phyloP scores from a whole-genome alignment of 768 basidiomycete species.

The Flagelloscypha sp. region DNA sequence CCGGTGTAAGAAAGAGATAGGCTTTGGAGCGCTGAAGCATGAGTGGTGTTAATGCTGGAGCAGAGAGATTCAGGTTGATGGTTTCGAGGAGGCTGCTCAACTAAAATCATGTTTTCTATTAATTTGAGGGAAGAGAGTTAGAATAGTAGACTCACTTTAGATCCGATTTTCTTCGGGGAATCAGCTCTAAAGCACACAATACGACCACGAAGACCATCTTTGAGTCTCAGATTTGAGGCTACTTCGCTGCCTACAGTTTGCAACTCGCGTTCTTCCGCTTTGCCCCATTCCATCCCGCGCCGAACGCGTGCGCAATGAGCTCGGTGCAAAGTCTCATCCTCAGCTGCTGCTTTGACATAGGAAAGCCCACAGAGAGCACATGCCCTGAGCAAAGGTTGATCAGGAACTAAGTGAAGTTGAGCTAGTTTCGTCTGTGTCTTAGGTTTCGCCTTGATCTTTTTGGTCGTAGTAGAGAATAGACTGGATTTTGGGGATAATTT shows the following conservation, averaged over 20 bases:
- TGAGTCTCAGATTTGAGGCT: conserved; percentile 43
- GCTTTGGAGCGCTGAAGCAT: conserved; percentile 61
- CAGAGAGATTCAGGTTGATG: conserved; percentile 63
- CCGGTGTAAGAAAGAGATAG: conserved; percentile 74
- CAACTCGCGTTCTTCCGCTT: conserved; percentile 67
- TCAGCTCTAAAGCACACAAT: conserved; percentile 64
- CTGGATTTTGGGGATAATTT: neutral
- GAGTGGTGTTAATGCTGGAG: conserved; percentile 54
- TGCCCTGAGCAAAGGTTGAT: conserved; percentile 54
- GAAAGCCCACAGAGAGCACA: conserved; percentile 64
- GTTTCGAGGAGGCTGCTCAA: conserved; percentile 60
- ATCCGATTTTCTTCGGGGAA: conserved; percentile 59
- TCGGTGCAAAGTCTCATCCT: conserved; percentile 70
- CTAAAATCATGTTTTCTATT: conserved; percentile 26
- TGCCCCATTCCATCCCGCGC: conserved; percentile 79
- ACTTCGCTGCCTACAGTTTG: conserved; percentile 44
- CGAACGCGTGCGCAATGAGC: conserved; percentile 71
- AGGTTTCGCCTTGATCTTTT: conserved; percentile 13
- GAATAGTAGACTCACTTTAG: conserved; percentile 49
- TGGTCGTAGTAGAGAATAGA: conserved; percentile 4
- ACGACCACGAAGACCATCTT: conserved; percentile 53
- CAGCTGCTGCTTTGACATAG: conserved; percentile 72
- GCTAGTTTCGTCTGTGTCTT: conserved; percentile 43
- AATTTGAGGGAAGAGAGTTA: conserved; percentile 1
- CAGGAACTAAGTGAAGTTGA: conserved; percentile 74